A percentile compares a stretch with the other conserved stretches of the same genome.
These are phyloP conservation scores for Neurospora sp. DNA, from an alignment of 495 filamentous ascomycete genomes.

Conservation along the genomic window DNA sequence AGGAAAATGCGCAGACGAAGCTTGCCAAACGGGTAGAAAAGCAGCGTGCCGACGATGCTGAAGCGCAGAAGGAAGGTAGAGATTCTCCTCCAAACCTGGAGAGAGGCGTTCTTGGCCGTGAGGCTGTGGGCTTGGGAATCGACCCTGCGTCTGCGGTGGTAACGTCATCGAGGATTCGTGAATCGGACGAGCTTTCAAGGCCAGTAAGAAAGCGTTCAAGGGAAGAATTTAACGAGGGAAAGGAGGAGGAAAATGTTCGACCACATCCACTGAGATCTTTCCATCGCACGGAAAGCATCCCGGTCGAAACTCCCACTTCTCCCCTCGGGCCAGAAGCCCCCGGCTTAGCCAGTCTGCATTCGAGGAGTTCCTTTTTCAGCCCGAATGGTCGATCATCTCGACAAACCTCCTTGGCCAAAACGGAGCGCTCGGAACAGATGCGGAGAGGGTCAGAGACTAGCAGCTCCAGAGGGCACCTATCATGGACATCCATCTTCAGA, in stretches of 20 bases:
- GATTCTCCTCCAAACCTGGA: constrained; percentile 43
- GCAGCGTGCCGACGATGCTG: constrained; percentile 39
- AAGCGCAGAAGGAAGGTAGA: constrained; percentile 30
- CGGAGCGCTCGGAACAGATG: constrained; percentile 25
- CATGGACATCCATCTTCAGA: constrained; percentile 66
- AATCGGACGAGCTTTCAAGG: constrained; percentile 11
- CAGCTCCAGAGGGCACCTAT: constrained; percentile 28
- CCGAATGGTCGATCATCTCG: constrained; percentile 20
- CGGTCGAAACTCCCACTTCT: constrained; percentile 1
- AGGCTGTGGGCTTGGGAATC: constrained; percentile 33
- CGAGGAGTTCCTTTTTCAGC: constrained; percentile 23
- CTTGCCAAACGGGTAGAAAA: constrained; percentile 61
- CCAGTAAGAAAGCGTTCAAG: constrained; percentile 12
- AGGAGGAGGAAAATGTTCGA: constrained; percentile 3
- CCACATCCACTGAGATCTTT: constrained; percentile 20
- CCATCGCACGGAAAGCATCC: constrained; percentile 27
- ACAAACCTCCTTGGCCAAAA: constrained; percentile 18
- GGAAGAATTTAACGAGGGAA: constrained; percentile 4
- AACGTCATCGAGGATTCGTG: constrained; percentile 34
- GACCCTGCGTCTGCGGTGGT: constrained; percentile 33
- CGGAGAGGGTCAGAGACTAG: constrained; percentile 31
- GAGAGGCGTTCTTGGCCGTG: constrained; percentile 43
- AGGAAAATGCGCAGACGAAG: constrained; percentile 57
- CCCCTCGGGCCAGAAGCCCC: constrained; percentile 5
- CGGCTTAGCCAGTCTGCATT: constrained; percentile 9